Evolutionary conservation across 352 stramenopile species (phyloP).

Genomic region (Pythium plurisporium): DNA sequence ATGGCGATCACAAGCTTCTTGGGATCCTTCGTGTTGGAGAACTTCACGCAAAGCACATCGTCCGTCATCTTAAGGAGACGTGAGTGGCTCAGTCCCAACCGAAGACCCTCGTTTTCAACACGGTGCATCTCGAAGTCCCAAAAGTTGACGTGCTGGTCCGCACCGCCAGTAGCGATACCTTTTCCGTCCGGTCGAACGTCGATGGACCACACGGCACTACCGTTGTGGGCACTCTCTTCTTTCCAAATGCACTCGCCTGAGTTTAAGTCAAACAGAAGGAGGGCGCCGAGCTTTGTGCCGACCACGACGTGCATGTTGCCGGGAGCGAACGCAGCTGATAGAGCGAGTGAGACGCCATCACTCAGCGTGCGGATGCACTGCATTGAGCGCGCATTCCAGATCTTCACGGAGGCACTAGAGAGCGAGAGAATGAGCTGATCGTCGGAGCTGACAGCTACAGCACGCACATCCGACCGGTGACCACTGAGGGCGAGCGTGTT

Average conservation of each 20-base stretch:
- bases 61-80: conserved; percentile 98
- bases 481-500: conserved; percentile 76
- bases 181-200: conserved; percentile 91
- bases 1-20: conserved; percentile 88
- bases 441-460: conserved; percentile 84
- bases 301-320: conserved; percentile 97
- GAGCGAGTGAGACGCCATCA: conserved; percentile 74
- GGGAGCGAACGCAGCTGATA: conserved; percentile 94
- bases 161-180: conserved; percentile 93
- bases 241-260: conserved; percentile 92
- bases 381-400: conserved; percentile 90
- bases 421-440: conserved; percentile 89
- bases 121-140: conserved; percentile 95
- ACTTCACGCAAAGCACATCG: conserved; percentile 97
- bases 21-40: conserved; percentile 91
- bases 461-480: conserved; percentile 91
- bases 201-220: conserved; percentile 96
- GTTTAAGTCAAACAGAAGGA: conserved; percentile 94
- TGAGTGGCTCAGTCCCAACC: conserved; percentile 91
- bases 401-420: conserved; percentile 84
- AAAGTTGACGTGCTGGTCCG: conserved; percentile 98
- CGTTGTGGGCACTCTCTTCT: conserved; percentile 85
- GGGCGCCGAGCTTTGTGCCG: conserved; percentile 95
- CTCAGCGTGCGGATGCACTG: conserved; percentile 89
- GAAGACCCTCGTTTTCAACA: conserved; percentile 48